Conservation (phyloP, 2,329 filamentous ascomycete species). For the Cladorrhinum sp. region DNA sequence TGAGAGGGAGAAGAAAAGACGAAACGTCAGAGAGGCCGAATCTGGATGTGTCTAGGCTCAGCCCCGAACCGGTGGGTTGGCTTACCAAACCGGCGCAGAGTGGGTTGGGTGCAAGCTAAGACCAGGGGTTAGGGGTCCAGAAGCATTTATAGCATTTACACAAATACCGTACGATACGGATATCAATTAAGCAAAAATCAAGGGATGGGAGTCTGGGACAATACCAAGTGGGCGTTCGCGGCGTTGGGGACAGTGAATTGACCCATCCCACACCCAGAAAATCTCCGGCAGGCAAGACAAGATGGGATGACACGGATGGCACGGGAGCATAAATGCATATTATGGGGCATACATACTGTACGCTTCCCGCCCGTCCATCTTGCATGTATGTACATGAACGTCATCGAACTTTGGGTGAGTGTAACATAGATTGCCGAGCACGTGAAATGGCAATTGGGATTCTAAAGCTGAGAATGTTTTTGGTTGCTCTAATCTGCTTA, state of each 20-base stretch:
- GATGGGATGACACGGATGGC: not conserved
- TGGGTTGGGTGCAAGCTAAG: not conserved
- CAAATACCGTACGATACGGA: not conserved
- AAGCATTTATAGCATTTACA: not conserved
- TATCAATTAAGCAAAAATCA: not conserved
- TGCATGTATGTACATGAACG: not conserved
- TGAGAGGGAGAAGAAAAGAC: not conserved
- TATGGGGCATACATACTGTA: not conserved
- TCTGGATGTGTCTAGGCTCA: not conserved
- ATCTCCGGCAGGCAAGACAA: not conserved
- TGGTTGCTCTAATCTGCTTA: constrained; percentile 3
- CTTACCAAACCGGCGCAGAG: not conserved
- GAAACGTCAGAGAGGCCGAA: not conserved
- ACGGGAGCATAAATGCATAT: not conserved
- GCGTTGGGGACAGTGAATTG: not conserved
- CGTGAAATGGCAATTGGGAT: not conserved
- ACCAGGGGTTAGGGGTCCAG: not conserved
- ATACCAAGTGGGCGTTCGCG: not conserved
- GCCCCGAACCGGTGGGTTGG: not conserved
- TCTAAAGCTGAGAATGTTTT: not conserved
- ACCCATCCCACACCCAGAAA: not conserved
- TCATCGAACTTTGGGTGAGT: not conserved
- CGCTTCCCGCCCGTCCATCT: not conserved
- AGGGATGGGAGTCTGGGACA: not conserved
- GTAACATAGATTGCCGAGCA: not conserved